Conservation (phyloP, 140 eudicot species). For the Flaveria floridana region DNA sequence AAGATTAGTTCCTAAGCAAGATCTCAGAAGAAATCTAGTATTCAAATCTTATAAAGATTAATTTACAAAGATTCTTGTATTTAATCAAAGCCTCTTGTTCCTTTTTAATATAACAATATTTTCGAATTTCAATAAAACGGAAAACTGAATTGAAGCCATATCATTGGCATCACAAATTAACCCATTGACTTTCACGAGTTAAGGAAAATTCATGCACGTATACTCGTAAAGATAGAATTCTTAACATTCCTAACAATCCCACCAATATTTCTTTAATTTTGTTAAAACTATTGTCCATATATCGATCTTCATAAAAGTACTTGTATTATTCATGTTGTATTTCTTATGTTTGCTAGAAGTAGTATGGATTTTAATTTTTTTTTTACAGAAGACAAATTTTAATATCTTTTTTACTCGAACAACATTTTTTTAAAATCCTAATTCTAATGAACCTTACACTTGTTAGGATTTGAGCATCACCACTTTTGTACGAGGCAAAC, state of each 20-base stretch:
- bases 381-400: too few species aligned
- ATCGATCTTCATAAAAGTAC: too few species aligned
- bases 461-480: too few species aligned
- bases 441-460: too few species aligned
- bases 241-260: neutral
- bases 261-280: neutral
- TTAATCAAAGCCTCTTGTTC: conserved; percentile 18
- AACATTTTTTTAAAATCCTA: too few species aligned
- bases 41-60: conserved; percentile 29
- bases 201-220: neutral
- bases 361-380: too few species aligned
- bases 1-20: conserved; percentile 35
- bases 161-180: conserved; percentile 4
- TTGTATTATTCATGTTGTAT: too few species aligned
- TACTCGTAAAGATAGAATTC: neutral
- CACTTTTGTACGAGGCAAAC: too few species aligned
- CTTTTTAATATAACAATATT: neutral
- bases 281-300: too few species aligned
- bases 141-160: conserved; percentile 7
- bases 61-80: conserved; percentile 36
- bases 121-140: conserved; percentile 2
- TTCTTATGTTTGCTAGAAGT: too few species aligned
- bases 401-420: too few species aligned
- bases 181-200: neutral
- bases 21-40: conserved; percentile 15